phyloP scores from a whole-genome alignment of 257 asterid genomes.

The Coffea eugenioides region DNA sequence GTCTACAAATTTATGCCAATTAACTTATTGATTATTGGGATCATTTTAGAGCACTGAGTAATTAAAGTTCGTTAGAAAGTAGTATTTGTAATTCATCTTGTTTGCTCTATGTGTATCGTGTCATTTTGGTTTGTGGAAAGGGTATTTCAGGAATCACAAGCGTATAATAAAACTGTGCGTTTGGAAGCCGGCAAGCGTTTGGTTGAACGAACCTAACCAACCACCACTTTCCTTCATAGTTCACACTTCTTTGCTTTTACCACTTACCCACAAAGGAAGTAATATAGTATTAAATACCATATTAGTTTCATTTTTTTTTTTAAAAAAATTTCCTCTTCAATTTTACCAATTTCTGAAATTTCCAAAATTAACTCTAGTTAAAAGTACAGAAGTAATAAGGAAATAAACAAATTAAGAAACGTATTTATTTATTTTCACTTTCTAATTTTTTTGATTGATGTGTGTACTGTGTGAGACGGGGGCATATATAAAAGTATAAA shows the following conservation, averaged over 20 bases:
- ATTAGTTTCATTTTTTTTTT: too few relatives aligned
- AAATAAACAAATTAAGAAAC: conserved; percentile 12
- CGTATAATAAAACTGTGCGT: conserved; percentile 25
- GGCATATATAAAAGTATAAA: conserved; percentile 45
- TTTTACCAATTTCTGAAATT: neutral
- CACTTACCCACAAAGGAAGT: neutral
- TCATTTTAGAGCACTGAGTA: too few relatives aligned
- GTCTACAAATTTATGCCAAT: too few relatives aligned
- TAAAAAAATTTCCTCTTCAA: too few relatives aligned
- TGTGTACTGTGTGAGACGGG: conserved; percentile 19
- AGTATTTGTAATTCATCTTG: too few relatives aligned
- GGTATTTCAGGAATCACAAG: conserved; percentile 11
- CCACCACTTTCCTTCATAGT: conserved; percentile 55
- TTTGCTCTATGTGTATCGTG: neutral
- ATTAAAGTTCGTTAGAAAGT: too few relatives aligned
- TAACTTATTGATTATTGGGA: too few relatives aligned
- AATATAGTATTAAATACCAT: neutral
- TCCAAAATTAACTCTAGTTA: neutral
- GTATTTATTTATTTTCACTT: neutral
- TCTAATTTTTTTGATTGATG: neutral
- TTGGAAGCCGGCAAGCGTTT: conserved; percentile 44
- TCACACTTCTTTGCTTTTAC: conserved; percentile 39
- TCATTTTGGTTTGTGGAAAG: neutral
- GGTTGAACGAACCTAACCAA: conserved; percentile 82
- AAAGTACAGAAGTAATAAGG: neutral